phyloP scores from a whole-genome alignment of 352 stramenopile species.

The Globisporangium takayamanum region DNA sequence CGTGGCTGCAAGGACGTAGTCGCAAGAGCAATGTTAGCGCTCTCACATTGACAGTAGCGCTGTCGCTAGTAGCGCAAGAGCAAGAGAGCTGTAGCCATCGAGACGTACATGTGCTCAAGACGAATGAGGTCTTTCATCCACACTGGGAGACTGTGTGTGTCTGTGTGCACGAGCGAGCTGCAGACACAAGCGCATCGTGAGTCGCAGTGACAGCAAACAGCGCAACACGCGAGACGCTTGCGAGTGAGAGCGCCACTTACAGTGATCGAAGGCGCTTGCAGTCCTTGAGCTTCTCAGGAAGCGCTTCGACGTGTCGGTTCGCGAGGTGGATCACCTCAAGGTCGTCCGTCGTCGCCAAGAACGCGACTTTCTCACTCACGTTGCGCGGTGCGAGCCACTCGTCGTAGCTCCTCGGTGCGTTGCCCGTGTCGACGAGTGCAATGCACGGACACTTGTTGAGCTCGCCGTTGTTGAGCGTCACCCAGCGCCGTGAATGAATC shows the following conservation, averaged over 20 bases:
- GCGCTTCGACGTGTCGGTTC: conserved; percentile 21
- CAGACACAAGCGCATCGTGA: background rate
- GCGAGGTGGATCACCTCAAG: conserved; percentile 27
- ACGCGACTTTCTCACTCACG: conserved; percentile 22
- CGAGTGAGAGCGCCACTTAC: conserved; percentile 13
- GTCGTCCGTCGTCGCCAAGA: conserved; percentile 19
- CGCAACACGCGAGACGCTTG: too few species aligned
- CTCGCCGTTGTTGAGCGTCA: conserved; percentile 5
- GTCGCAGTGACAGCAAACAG: background rate
- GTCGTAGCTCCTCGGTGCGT: conserved; percentile 7
- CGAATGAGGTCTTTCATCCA: conserved; percentile 27
- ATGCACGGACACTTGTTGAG: conserved; percentile 13
- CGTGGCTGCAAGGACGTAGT: background rate
- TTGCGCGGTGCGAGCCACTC: conserved; percentile 27
- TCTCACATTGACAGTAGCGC: background rate
- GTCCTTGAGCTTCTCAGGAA: conserved; percentile 21
- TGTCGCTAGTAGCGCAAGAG: background rate
- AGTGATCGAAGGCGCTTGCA: conserved; percentile 27
- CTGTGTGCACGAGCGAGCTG: conserved; percentile 35
- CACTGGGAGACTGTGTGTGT: conserved; percentile 24
- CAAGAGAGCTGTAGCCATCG: background rate
- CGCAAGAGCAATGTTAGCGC: background rate
- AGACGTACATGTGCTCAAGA: conserved; percentile 29
- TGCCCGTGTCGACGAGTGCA: conserved; percentile 7
- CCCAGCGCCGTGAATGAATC: conserved; percentile 9